These are phyloP conservation scores for Cercophora sp. DNA, from an alignment of 495 filamentous ascomycete species.

Conservation along the genomic window DNA sequence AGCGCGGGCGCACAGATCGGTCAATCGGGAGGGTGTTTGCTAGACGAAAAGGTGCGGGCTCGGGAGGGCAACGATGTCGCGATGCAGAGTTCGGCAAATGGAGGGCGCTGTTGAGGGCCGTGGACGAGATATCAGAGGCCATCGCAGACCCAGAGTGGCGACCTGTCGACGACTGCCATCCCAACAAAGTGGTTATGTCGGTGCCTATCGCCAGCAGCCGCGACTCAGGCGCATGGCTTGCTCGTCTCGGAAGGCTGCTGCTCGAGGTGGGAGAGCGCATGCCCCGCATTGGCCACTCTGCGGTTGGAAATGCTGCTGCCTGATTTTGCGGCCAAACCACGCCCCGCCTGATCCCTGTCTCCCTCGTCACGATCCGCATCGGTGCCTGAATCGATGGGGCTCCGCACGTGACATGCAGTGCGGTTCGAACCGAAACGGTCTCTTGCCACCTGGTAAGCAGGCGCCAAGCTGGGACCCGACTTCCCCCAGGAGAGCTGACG, in stretches of 20 bases:
- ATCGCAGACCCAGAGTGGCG: conserved; percentile 1
- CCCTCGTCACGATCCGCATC: too few species aligned
- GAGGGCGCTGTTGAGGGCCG: background rate
- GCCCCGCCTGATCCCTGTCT: conserved; percentile 4
- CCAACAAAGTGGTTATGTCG: conserved; percentile 23
- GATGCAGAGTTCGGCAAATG: too few species aligned
- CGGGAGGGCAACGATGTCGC: too few species aligned
- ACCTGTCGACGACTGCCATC: background rate
- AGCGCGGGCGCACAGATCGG: too few species aligned
- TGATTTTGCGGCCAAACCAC: conserved; percentile 15
- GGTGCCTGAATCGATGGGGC: conserved; percentile 9
- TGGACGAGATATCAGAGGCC: too few species aligned
- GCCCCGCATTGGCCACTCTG: conserved; percentile 11
- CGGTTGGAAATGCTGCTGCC: conserved; percentile 32
- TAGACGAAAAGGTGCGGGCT: too few species aligned
- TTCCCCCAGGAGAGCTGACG: too few species aligned
- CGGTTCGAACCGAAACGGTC: too few species aligned
- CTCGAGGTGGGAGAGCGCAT: background rate
- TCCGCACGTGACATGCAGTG: conserved; percentile 3
- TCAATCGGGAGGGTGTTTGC: too few species aligned
- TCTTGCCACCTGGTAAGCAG: too few species aligned
- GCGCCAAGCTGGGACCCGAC: too few species aligned
- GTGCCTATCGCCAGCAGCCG: conserved; percentile 22
- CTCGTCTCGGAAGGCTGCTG: conserved; percentile 4
- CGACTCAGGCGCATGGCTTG: conserved; percentile 3